Evolutionary conservation across 176 grass and related monocot genomes (phyloP).

Genomic region (Bothriochloa decipiens): DNA sequence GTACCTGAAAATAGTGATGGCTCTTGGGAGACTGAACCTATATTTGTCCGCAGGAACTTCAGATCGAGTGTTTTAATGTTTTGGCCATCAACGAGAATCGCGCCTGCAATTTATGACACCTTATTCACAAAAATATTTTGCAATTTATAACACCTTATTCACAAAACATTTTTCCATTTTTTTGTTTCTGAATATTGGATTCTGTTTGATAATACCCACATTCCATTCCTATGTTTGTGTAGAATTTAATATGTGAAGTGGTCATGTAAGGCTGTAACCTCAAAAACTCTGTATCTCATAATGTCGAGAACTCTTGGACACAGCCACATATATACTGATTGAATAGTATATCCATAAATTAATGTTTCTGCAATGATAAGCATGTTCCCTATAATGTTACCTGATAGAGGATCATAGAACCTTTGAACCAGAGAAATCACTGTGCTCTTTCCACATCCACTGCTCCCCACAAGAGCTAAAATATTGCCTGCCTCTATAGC

Average conservation of each 20-base stretch:
- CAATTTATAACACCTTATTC: constrained; percentile 27
- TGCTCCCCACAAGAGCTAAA: constrained; percentile 60
- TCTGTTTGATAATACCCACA: constrained; percentile 16
- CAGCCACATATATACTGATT: not conserved
- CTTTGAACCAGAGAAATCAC: constrained; percentile 58
- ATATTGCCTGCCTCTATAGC: constrained; percentile 34
- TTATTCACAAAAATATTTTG: constrained; percentile 9
- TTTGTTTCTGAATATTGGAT: not conserved
- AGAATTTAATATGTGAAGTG: constrained; percentile 13
- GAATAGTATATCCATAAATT: not conserved
- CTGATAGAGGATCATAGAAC: constrained; percentile 54
- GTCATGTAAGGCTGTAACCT: constrained; percentile 4
- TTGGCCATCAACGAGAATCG: constrained; percentile 47
- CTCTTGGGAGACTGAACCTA: constrained; percentile 60
- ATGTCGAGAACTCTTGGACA: not conserved
- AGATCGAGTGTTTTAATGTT: constrained; percentile 50
- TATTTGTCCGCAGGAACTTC: constrained; percentile 52
- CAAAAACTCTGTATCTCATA: not conserved
- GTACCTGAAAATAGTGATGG: constrained; percentile 59
- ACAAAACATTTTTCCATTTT: not conserved
- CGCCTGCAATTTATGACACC: constrained; percentile 38
- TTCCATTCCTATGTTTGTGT: not conserved
- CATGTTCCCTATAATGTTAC: constrained; percentile 34
- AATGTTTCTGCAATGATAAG: constrained; percentile 19
- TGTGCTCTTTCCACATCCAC: constrained; percentile 64